Evolutionary conservation across 441 rosid species (phyloP).

Genomic region (Theobroma grandiflorum): DNA sequence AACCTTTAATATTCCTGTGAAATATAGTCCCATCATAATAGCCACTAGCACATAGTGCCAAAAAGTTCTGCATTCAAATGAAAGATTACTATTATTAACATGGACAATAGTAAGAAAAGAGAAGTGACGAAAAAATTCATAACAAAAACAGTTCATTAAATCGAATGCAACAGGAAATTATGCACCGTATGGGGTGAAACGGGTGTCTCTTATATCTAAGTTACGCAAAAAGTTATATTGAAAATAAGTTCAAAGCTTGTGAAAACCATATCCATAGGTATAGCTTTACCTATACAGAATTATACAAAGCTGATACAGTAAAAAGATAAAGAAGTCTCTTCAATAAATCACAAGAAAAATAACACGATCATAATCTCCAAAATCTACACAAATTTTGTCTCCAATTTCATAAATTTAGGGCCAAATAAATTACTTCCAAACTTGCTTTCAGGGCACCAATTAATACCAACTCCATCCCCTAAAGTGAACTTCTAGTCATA

Average conservation of each 20-base stretch:
- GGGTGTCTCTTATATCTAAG: background rate
- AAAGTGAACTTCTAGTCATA: background rate
- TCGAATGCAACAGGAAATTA: background rate
- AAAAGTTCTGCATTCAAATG: conserved; percentile 69
- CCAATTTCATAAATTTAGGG: background rate
- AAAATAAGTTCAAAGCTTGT: background rate
- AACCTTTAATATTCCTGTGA: conserved; percentile 93
- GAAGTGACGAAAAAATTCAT: background rate
- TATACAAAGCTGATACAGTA: background rate
- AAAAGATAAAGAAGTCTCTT: background rate
- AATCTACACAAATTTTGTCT: background rate
- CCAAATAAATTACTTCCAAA: background rate
- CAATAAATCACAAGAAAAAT: background rate
- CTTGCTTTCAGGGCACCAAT: conserved; percentile 3
- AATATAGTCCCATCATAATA: conserved; percentile 90
- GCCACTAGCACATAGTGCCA: conserved; percentile 93
- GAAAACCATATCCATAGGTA: background rate
- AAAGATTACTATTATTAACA: conserved; percentile 5
- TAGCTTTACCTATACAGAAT: background rate
- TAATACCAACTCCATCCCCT: background rate
- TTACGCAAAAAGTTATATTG: background rate
- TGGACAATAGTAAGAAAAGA: background rate
- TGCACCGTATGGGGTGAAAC: background rate
- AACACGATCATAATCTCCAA: background rate
- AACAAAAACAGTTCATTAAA: background rate